Conservation (phyloP, 148 eudicot species). For the Drosera capensis region DNA sequence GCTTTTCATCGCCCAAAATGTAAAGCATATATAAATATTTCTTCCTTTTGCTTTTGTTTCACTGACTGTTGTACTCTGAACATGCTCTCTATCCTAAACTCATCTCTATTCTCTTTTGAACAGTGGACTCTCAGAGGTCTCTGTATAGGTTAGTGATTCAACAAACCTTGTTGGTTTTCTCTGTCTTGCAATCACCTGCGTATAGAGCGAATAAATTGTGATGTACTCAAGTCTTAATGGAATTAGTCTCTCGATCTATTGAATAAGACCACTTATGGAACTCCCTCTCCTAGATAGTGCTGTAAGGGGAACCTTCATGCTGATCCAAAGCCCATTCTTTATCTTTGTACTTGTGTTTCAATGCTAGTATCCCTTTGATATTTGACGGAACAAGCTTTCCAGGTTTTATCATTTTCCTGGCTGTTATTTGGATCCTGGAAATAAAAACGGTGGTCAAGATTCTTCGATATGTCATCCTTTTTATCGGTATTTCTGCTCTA, state of each 20-base stretch:
- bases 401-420: constrained; percentile 86
- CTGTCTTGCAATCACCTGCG: too few species aligned
- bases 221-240: too few species aligned
- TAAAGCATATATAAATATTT: constrained; percentile 13
- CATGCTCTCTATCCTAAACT: constrained; percentile 4
- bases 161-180: neutral
- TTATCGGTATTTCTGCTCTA: constrained; percentile 52
- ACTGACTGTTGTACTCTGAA: neutral
- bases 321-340: neutral
- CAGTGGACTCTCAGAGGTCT: constrained; percentile 99
- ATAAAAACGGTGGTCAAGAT: constrained; percentile 51
- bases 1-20: constrained; percentile 83
- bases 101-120: constrained; percentile 9
- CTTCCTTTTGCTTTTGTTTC: neutral
- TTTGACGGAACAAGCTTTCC: constrained; percentile 9
- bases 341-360: neutral
- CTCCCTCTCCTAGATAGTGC: too few species aligned
- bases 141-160: constrained; percentile 56
- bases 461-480: constrained; percentile 81
- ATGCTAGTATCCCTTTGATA: neutral
- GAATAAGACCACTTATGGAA: too few species aligned
- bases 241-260: too few species aligned
- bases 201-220: too few species aligned
- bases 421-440: constrained; percentile 75
- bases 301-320: too few species aligned